phyloP scores from a whole-genome alignment of 2,329 filamentous ascomycete genomes.

The Pseudogymnoascus sp. region DNA sequence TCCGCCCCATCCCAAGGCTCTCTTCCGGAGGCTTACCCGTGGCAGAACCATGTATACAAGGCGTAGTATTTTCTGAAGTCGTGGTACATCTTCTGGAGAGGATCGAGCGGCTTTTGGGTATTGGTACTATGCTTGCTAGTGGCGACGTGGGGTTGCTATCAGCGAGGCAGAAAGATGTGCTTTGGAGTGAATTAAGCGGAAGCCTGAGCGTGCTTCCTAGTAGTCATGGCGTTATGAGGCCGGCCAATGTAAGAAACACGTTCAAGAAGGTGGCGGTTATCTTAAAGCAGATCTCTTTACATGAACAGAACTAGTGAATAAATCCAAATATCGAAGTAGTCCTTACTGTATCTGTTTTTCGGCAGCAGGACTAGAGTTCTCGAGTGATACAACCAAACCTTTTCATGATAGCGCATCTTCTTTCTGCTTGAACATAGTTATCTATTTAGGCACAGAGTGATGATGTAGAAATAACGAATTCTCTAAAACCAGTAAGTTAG shows the following conservation, averaged over 20 bases:
- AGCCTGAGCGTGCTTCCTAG: not conserved
- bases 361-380: not conserved
- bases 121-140: not conserved
- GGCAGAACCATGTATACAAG: not conserved
- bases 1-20: not conserved
- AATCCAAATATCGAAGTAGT: not conserved
- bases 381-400: not conserved
- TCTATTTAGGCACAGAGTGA: not conserved
- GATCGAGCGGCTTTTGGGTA: not conserved
- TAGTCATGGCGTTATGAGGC: not conserved
- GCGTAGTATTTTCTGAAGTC: not conserved
- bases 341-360: not conserved
- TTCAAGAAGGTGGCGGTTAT: not conserved
- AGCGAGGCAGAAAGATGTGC: constrained; percentile 5
- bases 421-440: not conserved
- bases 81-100: not conserved
- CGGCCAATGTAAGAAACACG: not conserved
- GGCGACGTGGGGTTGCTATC: not conserved
- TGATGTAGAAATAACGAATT: not conserved
- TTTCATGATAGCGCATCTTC: not conserved
- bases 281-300: constrained; percentile 1
- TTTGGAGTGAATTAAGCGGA: not conserved
- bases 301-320: not conserved
- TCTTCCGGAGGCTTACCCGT: not conserved
- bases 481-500: not conserved